Percentiles rank a stretch among this genome's conserved stretches.
Conservation (phyloP, 352 stramenopile genomes). For the Phytophthora pinifolia region DNA sequence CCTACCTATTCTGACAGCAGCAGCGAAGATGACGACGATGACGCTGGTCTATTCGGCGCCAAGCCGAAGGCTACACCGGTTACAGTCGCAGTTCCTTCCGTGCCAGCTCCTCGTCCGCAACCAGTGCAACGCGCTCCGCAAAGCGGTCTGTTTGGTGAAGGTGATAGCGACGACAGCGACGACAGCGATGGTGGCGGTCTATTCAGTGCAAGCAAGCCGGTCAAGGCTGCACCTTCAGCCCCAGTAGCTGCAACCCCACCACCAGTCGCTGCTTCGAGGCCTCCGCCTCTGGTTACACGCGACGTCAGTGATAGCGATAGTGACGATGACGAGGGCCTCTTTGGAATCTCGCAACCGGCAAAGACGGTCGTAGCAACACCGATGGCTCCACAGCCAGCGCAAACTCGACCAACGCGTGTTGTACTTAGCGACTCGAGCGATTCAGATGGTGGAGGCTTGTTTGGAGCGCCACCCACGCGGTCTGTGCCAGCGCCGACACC, state of each 20-base stretch:
- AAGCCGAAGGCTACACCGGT: conserved; percentile 27
- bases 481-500: conserved; percentile 11
- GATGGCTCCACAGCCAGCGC: conserved; percentile 13
- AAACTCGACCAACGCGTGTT: conserved; percentile 31
- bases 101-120: conserved; percentile 1
- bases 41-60: conserved; percentile 54
- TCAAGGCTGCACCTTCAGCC: neutral
- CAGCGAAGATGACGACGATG: conserved; percentile 45
- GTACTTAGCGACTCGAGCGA: conserved; percentile 60
- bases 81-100: conserved; percentile 5
- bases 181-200: conserved; percentile 39
- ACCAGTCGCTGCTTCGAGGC: conserved; percentile 13
- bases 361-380: conserved; percentile 20
- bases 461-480: conserved; percentile 40
- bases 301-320: conserved; percentile 35
- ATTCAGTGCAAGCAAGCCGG: conserved; percentile 32
- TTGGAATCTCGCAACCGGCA: conserved; percentile 32
- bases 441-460: conserved; percentile 58
- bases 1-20: conserved; percentile 37
- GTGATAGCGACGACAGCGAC: conserved; percentile 55
- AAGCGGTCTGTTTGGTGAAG: conserved; percentile 55
- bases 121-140: conserved; percentile 34
- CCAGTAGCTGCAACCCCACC: conserved; percentile 3
- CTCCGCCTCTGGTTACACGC: conserved; percentile 23
- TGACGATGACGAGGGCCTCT: conserved; percentile 43